A percentile compares a stretch with the other conserved stretches of the same genome.
Evolutionary conservation across 2,329 filamentous ascomycete species (phyloP).

Genomic region (Clarireedia monteithiana): DNA sequence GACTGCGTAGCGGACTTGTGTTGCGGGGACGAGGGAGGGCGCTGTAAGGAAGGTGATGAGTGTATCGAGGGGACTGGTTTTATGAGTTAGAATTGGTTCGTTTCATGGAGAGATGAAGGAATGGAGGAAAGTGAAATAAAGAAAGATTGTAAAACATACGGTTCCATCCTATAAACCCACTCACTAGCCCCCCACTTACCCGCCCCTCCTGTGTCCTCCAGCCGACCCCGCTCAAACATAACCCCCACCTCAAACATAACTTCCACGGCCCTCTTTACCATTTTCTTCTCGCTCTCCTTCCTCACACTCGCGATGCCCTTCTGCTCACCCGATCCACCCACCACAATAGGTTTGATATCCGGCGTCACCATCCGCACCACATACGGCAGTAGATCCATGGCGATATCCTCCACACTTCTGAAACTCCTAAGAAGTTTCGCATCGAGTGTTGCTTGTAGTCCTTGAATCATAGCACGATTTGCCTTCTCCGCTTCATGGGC

Average conservation of each 20-base stretch:
- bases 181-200: slow-evolving; percentile 49
- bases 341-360: slow-evolving; percentile 82
- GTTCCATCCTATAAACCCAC: slow-evolving; percentile 93
- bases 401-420: slow-evolving; percentile 68
- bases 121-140: no score
- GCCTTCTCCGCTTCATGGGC: slow-evolving; percentile 75
- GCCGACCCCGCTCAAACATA: slow-evolving; percentile 68
- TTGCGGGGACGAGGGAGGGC: slow-evolving; percentile 45
- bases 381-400: slow-evolving; percentile 78
- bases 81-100: no score
- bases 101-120: no score
- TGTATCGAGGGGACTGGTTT: slow-evolving; percentile 54
- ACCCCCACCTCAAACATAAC: slow-evolving; percentile 80
- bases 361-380: slow-evolving; percentile 78
- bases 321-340: slow-evolving; percentile 60
- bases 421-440: slow-evolving; percentile 69
- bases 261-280: slow-evolving; percentile 72
- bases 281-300: slow-evolving; percentile 73
- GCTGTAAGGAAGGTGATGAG: slow-evolving; percentile 69
- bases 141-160: slow-evolving; percentile 31
- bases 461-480: slow-evolving; percentile 65
- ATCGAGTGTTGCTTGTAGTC: slow-evolving; percentile 66
- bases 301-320: slow-evolving; percentile 74
- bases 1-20: slow-evolving; percentile 82
- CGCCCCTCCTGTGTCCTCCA: slow-evolving; percentile 44